Evolutionary conservation across 2,329 filamentous ascomycete genomes (phyloP), one percentile per base, ranked within the genome.

Genomic region (Alternaria consortialis): DNA sequence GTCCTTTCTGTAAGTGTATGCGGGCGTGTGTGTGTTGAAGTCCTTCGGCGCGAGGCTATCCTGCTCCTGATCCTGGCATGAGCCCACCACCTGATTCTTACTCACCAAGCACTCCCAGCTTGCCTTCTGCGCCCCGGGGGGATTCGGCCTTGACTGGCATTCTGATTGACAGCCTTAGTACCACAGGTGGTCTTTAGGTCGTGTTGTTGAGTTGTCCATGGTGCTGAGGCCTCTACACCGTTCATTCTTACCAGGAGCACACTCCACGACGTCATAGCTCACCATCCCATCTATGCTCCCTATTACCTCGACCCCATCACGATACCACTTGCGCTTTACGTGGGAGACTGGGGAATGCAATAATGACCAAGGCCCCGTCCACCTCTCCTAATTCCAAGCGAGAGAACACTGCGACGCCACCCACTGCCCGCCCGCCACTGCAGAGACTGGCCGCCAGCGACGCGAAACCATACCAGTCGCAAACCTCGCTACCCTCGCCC

Each of bases 281-380:
- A 65, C 57, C 36, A 23, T 43, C 48, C 43, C 43, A 57, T 57
- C 53, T 61, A 61, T 61, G 58, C 58, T 53, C 58, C 54, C 31
- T 42, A 37, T 13, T 32, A 17, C 54, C 54, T 46, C 36, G 58
- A 50, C 47, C 54, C 23, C 48, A 61, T 63, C 32, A 39, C 61
- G 67, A 58, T 51, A 56, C 59, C 64, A 62, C 66, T 59, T 56
- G 46, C 52, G 47, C 60, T 32, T 43, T 27, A 37, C 15, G 43
- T 53, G 63, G 61, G 61, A 66, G 64, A 66, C 54, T 58, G 66
- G 69, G 71, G 67, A 67, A 69, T 73, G 71, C 69, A 58, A 74
- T 61, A 62, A 76, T 76, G 73, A 71, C 68, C 53, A 65, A 65
- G 66, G 58, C 61, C 53, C 69, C 71, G 51, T 59, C 70, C 52